Conservation (phyloP, 2,329 filamentous ascomycete species). For the Microsporum audouinii region DNA sequence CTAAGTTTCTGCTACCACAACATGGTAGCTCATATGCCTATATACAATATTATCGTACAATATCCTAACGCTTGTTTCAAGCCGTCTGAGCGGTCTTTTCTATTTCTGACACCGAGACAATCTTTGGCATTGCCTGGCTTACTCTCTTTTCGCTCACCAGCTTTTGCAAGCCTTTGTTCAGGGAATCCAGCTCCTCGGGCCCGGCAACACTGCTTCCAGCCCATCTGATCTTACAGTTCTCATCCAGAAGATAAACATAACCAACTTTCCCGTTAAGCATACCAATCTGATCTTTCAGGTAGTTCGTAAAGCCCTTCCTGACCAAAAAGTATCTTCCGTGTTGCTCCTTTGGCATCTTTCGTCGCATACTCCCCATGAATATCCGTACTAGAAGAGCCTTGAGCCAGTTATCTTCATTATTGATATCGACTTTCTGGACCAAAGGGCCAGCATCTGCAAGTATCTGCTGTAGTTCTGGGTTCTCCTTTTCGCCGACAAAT, state of each 20-base stretch:
- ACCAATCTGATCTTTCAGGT: constrained; percentile 48
- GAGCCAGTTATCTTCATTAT: constrained; percentile 70
- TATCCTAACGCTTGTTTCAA: background rate
- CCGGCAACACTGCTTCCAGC: constrained; percentile 56
- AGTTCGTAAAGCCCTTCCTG: constrained; percentile 44
- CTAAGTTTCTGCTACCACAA: background rate
- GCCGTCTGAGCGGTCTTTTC: background rate
- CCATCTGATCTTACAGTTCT: constrained; percentile 83
- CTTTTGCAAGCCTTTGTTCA: constrained; percentile 33
- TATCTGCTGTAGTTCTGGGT: constrained; percentile 56
- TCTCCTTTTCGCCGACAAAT: constrained; percentile 55
- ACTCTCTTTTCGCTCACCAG: constrained; percentile 32
- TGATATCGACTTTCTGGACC: constrained; percentile 73
- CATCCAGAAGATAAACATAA: constrained; percentile 84
- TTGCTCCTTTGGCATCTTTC: constrained; percentile 38
- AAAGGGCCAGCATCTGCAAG: constrained; percentile 42
- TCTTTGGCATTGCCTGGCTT: background rate
- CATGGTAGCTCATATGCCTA: background rate
- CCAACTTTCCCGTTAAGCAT: constrained; percentile 84
- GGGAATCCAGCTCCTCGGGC: constrained; percentile 29
- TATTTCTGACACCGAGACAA: background rate
- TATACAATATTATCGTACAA: background rate
- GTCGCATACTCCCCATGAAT: constrained; percentile 43
- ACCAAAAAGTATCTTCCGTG: constrained; percentile 51
- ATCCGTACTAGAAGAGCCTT: constrained; percentile 46